A percentile compares a stretch with the other conserved stretches of the same genome.
Evolutionary conservation across 164 flowering plant genomes (phyloP).

Genomic region (Liriodendron chinense): DNA sequence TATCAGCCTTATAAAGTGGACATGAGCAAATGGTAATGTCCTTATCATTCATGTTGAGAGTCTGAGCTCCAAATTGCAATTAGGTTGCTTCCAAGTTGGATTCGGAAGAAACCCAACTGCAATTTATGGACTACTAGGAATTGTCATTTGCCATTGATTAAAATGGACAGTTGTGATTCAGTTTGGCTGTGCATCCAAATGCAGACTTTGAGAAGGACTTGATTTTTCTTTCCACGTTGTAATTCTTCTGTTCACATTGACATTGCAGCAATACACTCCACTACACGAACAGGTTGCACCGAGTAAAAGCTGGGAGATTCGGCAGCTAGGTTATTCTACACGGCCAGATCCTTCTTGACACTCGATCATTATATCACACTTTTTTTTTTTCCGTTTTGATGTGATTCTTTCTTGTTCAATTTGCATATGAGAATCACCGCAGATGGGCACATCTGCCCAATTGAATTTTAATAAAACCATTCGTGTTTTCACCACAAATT

Average conservation of each 20-base stretch:
- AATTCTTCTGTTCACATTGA: constrained; percentile 3
- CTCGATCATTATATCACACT: not conserved
- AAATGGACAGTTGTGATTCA: too few relatives aligned
- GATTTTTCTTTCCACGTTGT: not conserved
- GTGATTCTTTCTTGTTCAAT: constrained; percentile 11
- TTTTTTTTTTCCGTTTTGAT: not conserved
- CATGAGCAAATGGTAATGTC: too few relatives aligned
- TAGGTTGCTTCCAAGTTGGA: not conserved
- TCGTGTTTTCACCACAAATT: not conserved
- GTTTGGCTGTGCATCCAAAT: not conserved
- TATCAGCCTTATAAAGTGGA: too few relatives aligned
- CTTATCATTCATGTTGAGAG: not conserved
- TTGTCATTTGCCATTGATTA: too few relatives aligned
- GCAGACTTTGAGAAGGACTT: not conserved
- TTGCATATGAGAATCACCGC: constrained; percentile 7
- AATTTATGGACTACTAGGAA: too few relatives aligned
- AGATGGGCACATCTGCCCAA: constrained; percentile 5
- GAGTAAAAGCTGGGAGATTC: constrained; percentile 74
- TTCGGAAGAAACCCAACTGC: not conserved
- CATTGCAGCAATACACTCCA: constrained; percentile 71
- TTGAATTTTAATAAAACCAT: constrained; percentile 4
- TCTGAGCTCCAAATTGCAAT: not conserved
- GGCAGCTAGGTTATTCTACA: constrained; percentile 51
- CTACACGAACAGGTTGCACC: constrained; percentile 64
- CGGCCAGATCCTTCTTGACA: constrained; percentile 29